These are phyloP conservation scores for Aspergillus pseudotamarii DNA, from an alignment of 2,329 filamentous ascomycete species.

Conservation along the genomic window DNA sequence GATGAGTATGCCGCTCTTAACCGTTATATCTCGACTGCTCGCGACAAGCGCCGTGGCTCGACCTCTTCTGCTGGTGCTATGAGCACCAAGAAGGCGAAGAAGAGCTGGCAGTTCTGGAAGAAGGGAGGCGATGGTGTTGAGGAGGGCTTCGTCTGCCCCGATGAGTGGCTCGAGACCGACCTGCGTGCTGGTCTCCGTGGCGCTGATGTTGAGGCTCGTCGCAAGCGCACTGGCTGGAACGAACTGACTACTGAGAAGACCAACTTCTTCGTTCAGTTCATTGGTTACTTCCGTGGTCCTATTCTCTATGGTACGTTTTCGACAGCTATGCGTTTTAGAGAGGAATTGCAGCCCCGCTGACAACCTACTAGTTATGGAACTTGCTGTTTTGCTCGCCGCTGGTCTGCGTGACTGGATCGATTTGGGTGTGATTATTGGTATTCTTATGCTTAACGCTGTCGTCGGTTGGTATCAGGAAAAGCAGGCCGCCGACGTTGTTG, in stretches of 20 bases:
- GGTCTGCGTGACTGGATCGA: conserved; percentile 78
- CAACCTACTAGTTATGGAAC: conserved; percentile 63
- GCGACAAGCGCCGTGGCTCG: conserved; percentile 58
- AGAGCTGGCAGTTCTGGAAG: conserved; percentile 61
- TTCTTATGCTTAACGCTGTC: conserved; percentile 72
- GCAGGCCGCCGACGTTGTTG: conserved; percentile 76
- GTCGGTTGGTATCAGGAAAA: conserved; percentile 83
- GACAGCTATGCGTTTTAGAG: conserved; percentile 1
- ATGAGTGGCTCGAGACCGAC: conserved; percentile 71
- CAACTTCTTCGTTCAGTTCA: conserved; percentile 74
- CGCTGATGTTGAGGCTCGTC: conserved; percentile 63
- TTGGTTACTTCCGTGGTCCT: conserved; percentile 74
- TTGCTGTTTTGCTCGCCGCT: conserved; percentile 72
- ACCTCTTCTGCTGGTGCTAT: conserved; percentile 48
- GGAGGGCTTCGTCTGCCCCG: conserved; percentile 54
- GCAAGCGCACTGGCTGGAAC: conserved; percentile 70
- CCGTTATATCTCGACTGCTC: conserved; percentile 69
- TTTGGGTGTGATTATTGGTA: conserved; percentile 76
- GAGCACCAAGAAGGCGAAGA: conserved; percentile 50
- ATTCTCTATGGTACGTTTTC: conserved; percentile 70
- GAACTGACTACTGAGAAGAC: conserved; percentile 74
- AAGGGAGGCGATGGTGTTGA: conserved; percentile 29
- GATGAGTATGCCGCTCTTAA: conserved; percentile 69
- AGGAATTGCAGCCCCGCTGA: conserved; percentile 15
- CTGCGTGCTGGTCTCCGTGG: conserved; percentile 64